phyloP scores from a whole-genome alignment of 306 rosid genomes.

The Benincasa hispida region DNA sequence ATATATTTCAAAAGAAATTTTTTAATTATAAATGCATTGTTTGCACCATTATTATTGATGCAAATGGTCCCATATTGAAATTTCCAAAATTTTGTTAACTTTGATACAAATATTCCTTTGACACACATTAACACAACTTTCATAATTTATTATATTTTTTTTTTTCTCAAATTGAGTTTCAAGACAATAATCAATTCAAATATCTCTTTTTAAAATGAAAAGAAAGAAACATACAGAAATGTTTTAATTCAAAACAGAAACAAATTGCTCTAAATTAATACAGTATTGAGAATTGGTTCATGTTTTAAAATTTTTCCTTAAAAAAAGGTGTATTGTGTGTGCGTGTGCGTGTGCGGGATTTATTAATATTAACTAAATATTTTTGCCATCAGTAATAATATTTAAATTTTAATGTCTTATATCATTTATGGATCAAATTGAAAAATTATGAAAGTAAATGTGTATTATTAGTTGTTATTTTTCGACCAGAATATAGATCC shows the following conservation, averaged over 20 bases:
- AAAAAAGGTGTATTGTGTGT: too few species aligned
- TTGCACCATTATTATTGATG: neutral
- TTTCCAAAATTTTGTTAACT: neutral
- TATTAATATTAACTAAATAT: too few species aligned
- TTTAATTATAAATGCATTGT: neutral
- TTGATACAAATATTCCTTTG: neutral
- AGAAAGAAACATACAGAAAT: neutral
- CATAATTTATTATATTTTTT: neutral
- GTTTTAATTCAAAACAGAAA: neutral
- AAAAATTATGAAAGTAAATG: too few species aligned
- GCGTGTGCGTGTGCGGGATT: too few species aligned
- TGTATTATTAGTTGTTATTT: too few species aligned
- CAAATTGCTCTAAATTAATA: neutral
- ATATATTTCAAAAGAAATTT: neutral
- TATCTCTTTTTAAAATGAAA: neutral
- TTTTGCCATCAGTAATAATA: too few species aligned
- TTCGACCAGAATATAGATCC: neutral
- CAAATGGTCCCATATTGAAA: neutral
- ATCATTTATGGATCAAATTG: too few species aligned
- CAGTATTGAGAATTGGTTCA: too few species aligned
- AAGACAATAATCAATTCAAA: neutral
- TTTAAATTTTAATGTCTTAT: too few species aligned
- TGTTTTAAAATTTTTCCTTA: too few species aligned
- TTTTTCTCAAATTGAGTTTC: neutral
- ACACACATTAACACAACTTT: neutral